Percentiles rank a stretch among this genome's conserved stretches.
These are phyloP conservation scores for Beauveria rudraprayagi DNA, from an alignment of 2,329 filamentous ascomycete species.

Conservation along the genomic window DNA sequence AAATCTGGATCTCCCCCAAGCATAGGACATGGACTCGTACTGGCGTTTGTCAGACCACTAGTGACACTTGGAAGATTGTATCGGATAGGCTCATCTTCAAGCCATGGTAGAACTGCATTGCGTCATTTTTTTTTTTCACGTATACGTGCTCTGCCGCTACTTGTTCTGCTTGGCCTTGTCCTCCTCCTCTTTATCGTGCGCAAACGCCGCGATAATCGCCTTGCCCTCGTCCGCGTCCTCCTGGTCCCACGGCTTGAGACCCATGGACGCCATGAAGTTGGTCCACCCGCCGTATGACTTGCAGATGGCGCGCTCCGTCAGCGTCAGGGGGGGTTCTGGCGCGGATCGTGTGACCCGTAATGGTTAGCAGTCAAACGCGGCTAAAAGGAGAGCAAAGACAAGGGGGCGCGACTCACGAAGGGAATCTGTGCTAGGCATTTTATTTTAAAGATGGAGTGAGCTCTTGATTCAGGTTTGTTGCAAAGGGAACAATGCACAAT, in stretches of 20 bases:
- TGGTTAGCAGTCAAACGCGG: no score
- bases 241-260: slow-evolving; percentile 6
- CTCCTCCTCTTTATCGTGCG: neutral
- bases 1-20: neutral
- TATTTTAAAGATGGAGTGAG: neutral
- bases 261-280: slow-evolving; percentile 6
- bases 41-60: neutral
- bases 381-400: no score
- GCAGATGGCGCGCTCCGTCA: slow-evolving; percentile 7
- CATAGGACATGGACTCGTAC: neutral
- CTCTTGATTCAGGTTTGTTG: neutral
- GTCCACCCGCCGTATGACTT: slow-evolving; percentile 13
- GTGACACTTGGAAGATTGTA: neutral
- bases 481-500: no score
- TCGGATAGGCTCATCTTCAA: neutral
- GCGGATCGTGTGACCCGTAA: no score
- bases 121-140: no score
- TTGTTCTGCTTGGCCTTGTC: neutral
- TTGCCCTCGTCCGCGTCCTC: slow-evolving; percentile 10
- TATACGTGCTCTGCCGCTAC: no score
- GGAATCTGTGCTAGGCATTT: no score
- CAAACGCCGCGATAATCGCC: slow-evolving; percentile 3
- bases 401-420: no score
- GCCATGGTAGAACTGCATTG: neutral
- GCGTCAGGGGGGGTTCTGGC: slow-evolving; percentile 11